Conservation (phyloP, 345 rosid species). For the Mallotus nudiflorus region DNA sequence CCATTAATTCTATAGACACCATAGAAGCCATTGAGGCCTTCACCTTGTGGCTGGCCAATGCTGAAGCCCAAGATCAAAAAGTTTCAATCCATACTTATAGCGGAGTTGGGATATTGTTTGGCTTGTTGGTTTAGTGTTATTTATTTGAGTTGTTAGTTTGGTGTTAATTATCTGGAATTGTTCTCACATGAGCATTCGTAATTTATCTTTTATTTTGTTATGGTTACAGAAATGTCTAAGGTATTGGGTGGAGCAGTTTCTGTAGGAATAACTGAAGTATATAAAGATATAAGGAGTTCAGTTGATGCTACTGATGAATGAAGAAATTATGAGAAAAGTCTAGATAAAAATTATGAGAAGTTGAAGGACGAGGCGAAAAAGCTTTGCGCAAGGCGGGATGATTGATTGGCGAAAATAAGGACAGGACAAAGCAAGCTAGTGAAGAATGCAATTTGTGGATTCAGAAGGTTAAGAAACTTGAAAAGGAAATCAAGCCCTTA, state of each 20-base stretch:
- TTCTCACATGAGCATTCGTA: not conserved
- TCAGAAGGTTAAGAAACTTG: not conserved
- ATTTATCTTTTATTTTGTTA: not conserved
- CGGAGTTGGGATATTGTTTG: no score
- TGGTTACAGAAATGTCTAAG: conserved; percentile 12
- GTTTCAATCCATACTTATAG: no score
- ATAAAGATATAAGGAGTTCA: conserved; percentile 19
- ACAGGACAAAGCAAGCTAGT: conserved; percentile 17
- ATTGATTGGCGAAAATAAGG: conserved; percentile 16
- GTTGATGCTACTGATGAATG: conserved; percentile 4
- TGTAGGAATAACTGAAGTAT: conserved; percentile 6
- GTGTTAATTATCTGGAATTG: no score
- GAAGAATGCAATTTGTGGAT: conserved; percentile 17
- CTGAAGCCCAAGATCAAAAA: no score
- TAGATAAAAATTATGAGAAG: conserved; percentile 11
- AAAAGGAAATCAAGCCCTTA: conserved; percentile 6
- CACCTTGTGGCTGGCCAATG: no score
- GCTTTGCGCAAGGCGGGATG: conserved; percentile 26
- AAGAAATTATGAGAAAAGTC: not conserved
- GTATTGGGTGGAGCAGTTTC: conserved; percentile 4
- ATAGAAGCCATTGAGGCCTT: no score
- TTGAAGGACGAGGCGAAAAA: conserved; percentile 8
- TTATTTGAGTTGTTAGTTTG: no score
- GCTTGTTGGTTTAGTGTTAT: no score
- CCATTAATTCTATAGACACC: no score